Percentiles rank a stretch among this genome's conserved stretches.
Evolutionary conservation across 805 yeast species (phyloP).

Genomic region (Myxozyma kluyveri): DNA sequence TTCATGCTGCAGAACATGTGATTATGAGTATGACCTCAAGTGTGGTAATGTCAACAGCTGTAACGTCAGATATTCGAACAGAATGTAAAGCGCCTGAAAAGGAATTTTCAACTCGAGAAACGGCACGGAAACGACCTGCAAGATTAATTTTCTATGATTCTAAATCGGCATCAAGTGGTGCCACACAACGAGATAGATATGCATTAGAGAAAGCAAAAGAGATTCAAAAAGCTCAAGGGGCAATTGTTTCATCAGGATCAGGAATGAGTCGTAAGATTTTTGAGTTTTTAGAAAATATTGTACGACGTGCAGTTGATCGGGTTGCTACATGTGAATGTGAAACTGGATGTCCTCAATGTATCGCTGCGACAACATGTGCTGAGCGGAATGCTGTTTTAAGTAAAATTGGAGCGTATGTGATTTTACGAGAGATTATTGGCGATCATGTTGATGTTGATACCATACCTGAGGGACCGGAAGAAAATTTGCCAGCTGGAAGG

Average conservation of each 20-base stretch:
- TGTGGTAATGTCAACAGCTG: slow-evolving; percentile 60
- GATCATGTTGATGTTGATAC: slow-evolving; percentile 42
- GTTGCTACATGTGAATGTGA: slow-evolving; percentile 61
- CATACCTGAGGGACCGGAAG: slow-evolving; percentile 70
- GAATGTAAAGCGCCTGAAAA: slow-evolving; percentile 98
- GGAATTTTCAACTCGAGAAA: slow-evolving; percentile 77
- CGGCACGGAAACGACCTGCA: slow-evolving; percentile 77
- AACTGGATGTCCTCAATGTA: slow-evolving; percentile 77
- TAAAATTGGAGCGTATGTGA: slow-evolving; percentile 76
- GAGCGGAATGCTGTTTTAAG: slow-evolving; percentile 82
- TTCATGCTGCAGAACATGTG: slow-evolving; percentile 96
- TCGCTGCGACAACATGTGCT: slow-evolving; percentile 76
- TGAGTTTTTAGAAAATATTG: slow-evolving; percentile 66
- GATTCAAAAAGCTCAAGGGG: neutral
- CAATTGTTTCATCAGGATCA: slow-evolving; percentile 9
- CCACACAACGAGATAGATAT: slow-evolving; percentile 32
- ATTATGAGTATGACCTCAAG: slow-evolving; percentile 75
- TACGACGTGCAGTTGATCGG: slow-evolving; percentile 57
- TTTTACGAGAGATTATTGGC: slow-evolving; percentile 62
- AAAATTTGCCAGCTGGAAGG: slow-evolving; percentile 57
- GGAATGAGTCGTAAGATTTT: slow-evolving; percentile 80
- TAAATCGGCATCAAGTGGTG: slow-evolving; percentile 74
- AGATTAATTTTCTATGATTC: slow-evolving; percentile 80
- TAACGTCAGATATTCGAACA: slow-evolving; percentile 62
- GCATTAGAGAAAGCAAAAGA: neutral